These are phyloP conservation scores for Telfairia occidentalis DNA, from an alignment of 331 rosid species.

Conservation along the genomic window DNA sequence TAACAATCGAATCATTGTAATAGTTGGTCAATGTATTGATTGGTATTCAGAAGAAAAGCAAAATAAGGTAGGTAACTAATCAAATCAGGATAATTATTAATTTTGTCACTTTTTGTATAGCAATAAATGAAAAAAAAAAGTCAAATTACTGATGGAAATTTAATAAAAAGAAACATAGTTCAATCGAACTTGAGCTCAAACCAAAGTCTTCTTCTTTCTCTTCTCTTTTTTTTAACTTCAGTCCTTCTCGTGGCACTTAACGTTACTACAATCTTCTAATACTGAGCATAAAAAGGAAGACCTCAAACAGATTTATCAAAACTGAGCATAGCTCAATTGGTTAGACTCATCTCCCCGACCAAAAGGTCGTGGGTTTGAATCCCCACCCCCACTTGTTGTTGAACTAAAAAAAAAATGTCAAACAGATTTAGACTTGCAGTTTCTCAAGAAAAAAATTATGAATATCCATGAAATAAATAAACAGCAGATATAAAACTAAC, in stretches of 20 bases:
- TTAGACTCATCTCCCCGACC: no score
- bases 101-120: not conserved
- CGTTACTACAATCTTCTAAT: not conserved
- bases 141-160: not conserved
- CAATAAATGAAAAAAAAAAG: not conserved
- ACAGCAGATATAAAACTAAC: constrained; percentile 28
- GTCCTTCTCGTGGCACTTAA: not conserved
- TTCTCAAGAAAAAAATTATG: not conserved
- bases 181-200: not conserved
- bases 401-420: no score
- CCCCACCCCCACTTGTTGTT: no score
- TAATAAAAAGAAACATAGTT: not conserved
- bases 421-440: not conserved
- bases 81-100: not conserved
- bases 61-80: not conserved
- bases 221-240: not conserved
- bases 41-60: not conserved
- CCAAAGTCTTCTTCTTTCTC: not conserved
- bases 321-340: no score
- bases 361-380: no score
- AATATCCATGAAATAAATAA: not conserved
- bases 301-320: not conserved
- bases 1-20: not conserved
- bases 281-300: not conserved
- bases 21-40: not conserved